Conservation (phyloP, 2,329 filamentous ascomycete genomes). For the Penicillium sp. region DNA sequence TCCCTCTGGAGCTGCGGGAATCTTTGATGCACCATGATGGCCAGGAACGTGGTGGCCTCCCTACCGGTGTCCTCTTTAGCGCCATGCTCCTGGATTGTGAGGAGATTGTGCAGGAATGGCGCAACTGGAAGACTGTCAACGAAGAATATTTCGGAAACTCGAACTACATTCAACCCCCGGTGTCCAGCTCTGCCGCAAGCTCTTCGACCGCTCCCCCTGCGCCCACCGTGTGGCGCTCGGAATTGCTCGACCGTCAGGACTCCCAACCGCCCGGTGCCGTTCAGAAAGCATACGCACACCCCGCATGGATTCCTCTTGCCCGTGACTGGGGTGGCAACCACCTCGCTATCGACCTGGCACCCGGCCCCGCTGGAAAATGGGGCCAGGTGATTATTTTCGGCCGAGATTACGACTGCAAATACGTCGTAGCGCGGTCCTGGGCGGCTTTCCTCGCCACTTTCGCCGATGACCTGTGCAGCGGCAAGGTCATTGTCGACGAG, state of each 20-base stretch:
- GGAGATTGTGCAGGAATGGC: constrained; percentile 97
- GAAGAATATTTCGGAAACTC: constrained; percentile 76
- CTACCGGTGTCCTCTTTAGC: constrained; percentile 90
- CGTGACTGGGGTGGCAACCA: constrained; percentile 99
- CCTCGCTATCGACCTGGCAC: constrained; percentile 87
- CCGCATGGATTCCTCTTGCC: constrained; percentile 92
- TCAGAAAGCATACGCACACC: constrained; percentile 90
- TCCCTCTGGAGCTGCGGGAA: constrained; percentile 91
- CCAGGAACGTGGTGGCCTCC: constrained; percentile 89
- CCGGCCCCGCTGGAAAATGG: constrained; percentile 87
- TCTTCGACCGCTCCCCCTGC: constrained; percentile 67
- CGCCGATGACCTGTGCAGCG: constrained; percentile 86
- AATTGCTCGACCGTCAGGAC: constrained; percentile 80
- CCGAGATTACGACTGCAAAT: constrained; percentile 98
- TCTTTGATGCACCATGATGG: constrained; percentile 90
- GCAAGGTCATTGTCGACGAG: constrained; percentile 90
- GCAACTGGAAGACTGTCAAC: constrained; percentile 92
- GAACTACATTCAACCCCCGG: constrained; percentile 58
- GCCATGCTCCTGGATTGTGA: constrained; percentile 97
- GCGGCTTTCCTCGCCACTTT: constrained; percentile 79
- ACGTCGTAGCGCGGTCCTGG: constrained; percentile 93
- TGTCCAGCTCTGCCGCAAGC: constrained; percentile 67
- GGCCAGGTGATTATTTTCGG: constrained; percentile 96
- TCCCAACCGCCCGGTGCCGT: constrained; percentile 84
- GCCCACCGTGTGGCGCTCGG: constrained; percentile 73